Base-by-base conservation (phyloP, 805 yeast species). In the Cyberlindnera mrakii region DNA sequence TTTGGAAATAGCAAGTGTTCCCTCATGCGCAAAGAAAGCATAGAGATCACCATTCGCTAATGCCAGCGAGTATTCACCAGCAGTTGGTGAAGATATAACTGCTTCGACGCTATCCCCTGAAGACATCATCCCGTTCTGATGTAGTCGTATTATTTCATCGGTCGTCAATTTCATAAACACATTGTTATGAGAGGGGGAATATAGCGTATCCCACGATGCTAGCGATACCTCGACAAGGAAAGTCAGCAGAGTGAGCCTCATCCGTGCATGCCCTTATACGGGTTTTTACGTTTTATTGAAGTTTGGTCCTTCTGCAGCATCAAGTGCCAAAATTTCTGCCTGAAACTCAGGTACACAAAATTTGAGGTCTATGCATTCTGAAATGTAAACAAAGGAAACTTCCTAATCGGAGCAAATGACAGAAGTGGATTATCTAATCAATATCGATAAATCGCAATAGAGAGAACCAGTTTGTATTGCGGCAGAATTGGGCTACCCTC, bases 141-240 rank as follows among this genome's bases (percentile, higher is more conserved):
- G 45, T 18, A 56, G 40, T 10, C 34, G 40, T 13, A 56, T 6
- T 3, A 56, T 36, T 5, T 53, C 59, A 31, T 56, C 48, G 5
- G 50, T 53, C 6, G 50, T 32, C 4, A 56, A 49, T 19, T 45
- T 52, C 34, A 56, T 41, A 31, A 47, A 56, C 0, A 58, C 53
- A n/a, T 34, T 46, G 13, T 39, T 35, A 6, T 45, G 37, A 1
- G 23, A 5, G 18, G 54, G 58, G 3, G 57, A 49, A 20, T 53
- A 44, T 0, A 55, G 37, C 0, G 59, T 42, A 35, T 48, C 53
- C 60, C 52, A 49, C 10, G 23, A 9, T 13, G 41, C 41, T 23
- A 23, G 9, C 27, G 27, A 23, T 23, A 23, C 27, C 8, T 11
- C 27, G 4, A 23, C 27, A 23, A 23, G 25, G 8, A 23, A 23